A percentile compares a stretch with the other conserved stretches of the same genome.
These are phyloP conservation scores for Pyricularia grisea DNA, from an alignment of 2,329 filamentous ascomycete genomes.

Conservation along the genomic window DNA sequence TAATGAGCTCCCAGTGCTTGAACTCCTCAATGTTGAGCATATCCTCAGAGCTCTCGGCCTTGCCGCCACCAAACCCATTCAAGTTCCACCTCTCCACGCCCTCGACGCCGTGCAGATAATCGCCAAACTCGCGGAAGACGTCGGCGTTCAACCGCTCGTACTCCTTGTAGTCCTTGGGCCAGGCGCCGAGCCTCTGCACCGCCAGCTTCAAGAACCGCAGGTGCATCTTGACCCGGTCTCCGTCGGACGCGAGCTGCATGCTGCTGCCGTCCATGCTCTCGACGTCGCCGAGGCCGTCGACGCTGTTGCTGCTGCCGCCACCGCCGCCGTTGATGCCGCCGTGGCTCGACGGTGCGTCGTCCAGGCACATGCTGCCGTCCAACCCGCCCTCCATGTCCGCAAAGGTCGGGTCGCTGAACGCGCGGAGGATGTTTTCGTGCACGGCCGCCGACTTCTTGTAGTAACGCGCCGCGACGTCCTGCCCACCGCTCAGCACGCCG, in stretches of 20 bases:
- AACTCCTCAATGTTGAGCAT: not conserved
- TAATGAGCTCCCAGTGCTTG: not conserved
- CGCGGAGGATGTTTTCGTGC: not conserved
- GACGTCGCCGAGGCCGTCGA: not conserved
- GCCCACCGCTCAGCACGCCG: not conserved
- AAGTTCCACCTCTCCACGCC: not conserved
- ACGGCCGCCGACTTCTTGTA: not conserved
- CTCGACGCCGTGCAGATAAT: not conserved
- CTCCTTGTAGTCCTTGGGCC: slow-evolving; percentile 1
- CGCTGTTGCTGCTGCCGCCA: not conserved
- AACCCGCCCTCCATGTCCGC: not conserved
- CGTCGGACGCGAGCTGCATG: not conserved
- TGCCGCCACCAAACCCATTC: not conserved
- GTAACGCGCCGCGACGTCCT: not conserved
- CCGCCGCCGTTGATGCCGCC: not conserved
- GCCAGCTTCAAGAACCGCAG: not conserved
- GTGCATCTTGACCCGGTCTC: not conserved
- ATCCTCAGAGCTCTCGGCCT: not conserved
- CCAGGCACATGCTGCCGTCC: not conserved
- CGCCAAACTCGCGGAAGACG: not conserved
- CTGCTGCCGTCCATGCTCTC: not conserved
- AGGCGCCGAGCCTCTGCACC: not conserved
- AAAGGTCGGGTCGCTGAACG: not conserved
- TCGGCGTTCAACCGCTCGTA: not conserved
- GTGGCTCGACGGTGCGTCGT: not conserved